Percentiles rank a stretch among this genome's conserved stretches.
These are phyloP conservation scores for Pichia cabralensis DNA, from an alignment of 805 yeast genomes.

Conservation along the genomic window DNA sequence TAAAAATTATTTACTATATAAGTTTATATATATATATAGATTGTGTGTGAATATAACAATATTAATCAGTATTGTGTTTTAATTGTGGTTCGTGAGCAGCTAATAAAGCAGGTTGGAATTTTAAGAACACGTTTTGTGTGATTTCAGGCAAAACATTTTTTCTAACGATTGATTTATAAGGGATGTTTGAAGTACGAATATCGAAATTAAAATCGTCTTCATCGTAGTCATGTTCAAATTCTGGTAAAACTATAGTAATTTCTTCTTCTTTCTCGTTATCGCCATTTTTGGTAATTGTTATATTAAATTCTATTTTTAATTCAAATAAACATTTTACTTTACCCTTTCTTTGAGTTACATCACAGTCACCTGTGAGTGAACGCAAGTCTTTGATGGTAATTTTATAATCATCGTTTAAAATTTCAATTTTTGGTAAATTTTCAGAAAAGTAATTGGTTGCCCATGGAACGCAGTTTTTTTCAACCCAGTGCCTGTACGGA, in stretches of 20 bases:
- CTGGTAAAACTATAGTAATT: slow-evolving; percentile 46
- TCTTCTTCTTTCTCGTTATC: slow-evolving; percentile 22
- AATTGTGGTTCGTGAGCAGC: slow-evolving; percentile 52
- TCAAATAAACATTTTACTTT: slow-evolving; percentile 71
- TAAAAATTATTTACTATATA: not conserved
- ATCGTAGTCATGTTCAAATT: slow-evolving; percentile 69
- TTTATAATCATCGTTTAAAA: slow-evolving; percentile 25
- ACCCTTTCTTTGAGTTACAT: slow-evolving; percentile 77
- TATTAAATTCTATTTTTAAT: slow-evolving; percentile 40
- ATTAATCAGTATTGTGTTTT: slow-evolving; percentile 37
- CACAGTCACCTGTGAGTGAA: slow-evolving; percentile 61
- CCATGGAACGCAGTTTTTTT: slow-evolving; percentile 93
- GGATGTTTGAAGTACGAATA: slow-evolving; percentile 31
- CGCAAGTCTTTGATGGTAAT: slow-evolving; percentile 29
- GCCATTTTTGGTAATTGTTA: slow-evolving; percentile 30
- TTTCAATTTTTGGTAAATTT: slow-evolving; percentile 41
- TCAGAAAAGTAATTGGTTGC: slow-evolving; percentile 63
- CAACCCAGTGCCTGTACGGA: slow-evolving; percentile 93
- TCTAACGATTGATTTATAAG: slow-evolving; percentile 30
- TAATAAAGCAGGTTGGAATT: slow-evolving; percentile 56
- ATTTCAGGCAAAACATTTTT: slow-evolving; percentile 43
- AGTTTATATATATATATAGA: not conserved
- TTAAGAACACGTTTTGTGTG: slow-evolving; percentile 31
- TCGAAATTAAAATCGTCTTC: slow-evolving; percentile 53
- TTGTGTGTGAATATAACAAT: slow-evolving; percentile 12